Evolutionary conservation across 2,329 filamentous ascomycete species (phyloP).

Genomic region (Colletotrichum kahawae): DNA sequence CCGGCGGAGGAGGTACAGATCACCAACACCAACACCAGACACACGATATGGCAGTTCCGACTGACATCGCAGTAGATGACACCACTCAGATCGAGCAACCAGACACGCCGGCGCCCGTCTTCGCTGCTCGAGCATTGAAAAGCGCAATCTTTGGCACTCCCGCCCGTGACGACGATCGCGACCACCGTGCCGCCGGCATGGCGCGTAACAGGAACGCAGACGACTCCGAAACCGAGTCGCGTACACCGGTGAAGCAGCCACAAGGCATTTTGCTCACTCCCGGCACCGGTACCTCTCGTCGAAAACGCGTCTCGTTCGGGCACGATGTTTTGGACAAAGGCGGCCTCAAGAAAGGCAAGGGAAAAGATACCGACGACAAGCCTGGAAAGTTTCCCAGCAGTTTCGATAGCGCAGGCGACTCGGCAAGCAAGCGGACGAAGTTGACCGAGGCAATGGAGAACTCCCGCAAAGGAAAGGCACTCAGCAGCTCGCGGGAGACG

Average conservation of each 20-base stretch:
- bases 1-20: slow-evolving; percentile 33
- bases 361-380: slow-evolving; percentile 32
- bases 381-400: slow-evolving; percentile 34
- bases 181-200: slow-evolving; percentile 23
- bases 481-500: background rate
- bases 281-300: slow-evolving; percentile 62
- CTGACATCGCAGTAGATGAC: slow-evolving; percentile 31
- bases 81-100: slow-evolving; percentile 59
- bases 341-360: slow-evolving; percentile 28
- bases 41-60: background rate
- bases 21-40: background rate
- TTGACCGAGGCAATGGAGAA: slow-evolving; percentile 53
- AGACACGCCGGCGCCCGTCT: slow-evolving; percentile 70
- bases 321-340: slow-evolving; percentile 55
- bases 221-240: slow-evolving; percentile 32
- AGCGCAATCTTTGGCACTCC: slow-evolving; percentile 69
- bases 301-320: slow-evolving; percentile 71
- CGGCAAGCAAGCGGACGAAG: slow-evolving; percentile 41
- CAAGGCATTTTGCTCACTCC: slow-evolving; percentile 67
- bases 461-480: slow-evolving; percentile 34
- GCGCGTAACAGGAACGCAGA: slow-evolving; percentile 1
- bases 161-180: slow-evolving; percentile 40
- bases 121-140: slow-evolving; percentile 69
- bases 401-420: slow-evolving; percentile 25
- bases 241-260: slow-evolving; percentile 54